phyloP scores from a whole-genome alignment of 2,329 filamentous ascomycete genomes.

The Didymella arachidicola region DNA sequence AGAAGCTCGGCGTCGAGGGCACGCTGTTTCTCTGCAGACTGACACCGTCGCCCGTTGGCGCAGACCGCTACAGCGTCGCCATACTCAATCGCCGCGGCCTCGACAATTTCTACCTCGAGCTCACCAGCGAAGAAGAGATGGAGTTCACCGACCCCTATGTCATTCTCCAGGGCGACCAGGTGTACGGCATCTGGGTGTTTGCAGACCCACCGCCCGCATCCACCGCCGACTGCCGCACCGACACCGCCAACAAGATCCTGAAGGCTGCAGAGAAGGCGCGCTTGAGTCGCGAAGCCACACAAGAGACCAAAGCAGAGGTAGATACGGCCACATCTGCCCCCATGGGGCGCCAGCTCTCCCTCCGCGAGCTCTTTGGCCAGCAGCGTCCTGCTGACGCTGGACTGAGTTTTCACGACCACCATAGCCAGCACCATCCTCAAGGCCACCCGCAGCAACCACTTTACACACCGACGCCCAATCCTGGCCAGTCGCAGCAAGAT shows the following conservation, averaged over 20 bases:
- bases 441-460: conserved; percentile 16
- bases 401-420: conserved; percentile 55
- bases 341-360: conserved; percentile 62
- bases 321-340: conserved; percentile 49
- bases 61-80: conserved; percentile 54
- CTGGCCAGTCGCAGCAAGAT: conserved; percentile 35
- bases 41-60: conserved; percentile 44
- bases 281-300: conserved; percentile 54
- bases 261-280: conserved; percentile 63
- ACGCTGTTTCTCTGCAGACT: conserved; percentile 85
- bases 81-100: conserved; percentile 59
- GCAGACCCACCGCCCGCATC: conserved; percentile 64
- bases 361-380: conserved; percentile 64
- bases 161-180: conserved; percentile 60
- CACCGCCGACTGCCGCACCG: conserved; percentile 60
- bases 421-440: conserved; percentile 7
- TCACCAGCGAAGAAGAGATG: conserved; percentile 54
- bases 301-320: conserved; percentile 34
- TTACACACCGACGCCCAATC: conserved; percentile 29
- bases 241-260: conserved; percentile 63
- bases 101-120: conserved; percentile 57
- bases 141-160: conserved; percentile 65
- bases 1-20: conserved; percentile 85
- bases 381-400: conserved; percentile 62
- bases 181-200: conserved; percentile 71